A percentile compares a stretch with the other conserved stretches of the same genome.
These are phyloP conservation scores for Lupinus albus DNA, from an alignment of 306 rosid genomes.

Conservation along the genomic window DNA sequence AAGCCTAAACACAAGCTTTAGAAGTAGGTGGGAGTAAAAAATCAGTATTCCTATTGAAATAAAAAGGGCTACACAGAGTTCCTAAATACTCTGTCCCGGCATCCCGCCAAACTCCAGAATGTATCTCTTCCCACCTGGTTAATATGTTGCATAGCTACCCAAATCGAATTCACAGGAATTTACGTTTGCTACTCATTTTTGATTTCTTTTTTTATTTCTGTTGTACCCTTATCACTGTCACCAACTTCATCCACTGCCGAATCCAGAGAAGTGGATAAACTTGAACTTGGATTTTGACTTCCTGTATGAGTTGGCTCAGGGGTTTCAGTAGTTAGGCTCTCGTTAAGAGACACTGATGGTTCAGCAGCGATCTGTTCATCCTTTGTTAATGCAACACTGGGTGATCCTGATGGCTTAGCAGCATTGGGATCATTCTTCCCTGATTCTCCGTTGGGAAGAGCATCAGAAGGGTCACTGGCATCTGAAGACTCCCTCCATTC, in stretches of 20 bases:
- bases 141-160: constrained; percentile 55
- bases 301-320: constrained; percentile 45
- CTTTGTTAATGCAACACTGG: constrained; percentile 40
- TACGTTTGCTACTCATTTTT: constrained; percentile 57
- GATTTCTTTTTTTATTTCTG: constrained; percentile 42
- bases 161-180: constrained; percentile 55
- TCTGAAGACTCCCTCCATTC: constrained; percentile 97
- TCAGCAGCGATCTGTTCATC: constrained; percentile 47
- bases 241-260: constrained; percentile 33
- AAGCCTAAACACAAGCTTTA: constrained; percentile 47
- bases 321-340: constrained; percentile 39
- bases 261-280: constrained; percentile 34
- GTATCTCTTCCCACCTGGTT: constrained; percentile 74
- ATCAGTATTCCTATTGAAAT: constrained; percentile 54
- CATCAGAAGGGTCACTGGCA: constrained; percentile 61
- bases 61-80: constrained; percentile 45
- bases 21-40: constrained; percentile 63
- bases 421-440: constrained; percentile 45
- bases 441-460: constrained; percentile 70
- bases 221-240: constrained; percentile 41
- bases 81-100: constrained; percentile 49
- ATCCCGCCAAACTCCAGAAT: constrained; percentile 50
- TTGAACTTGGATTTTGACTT: constrained; percentile 43
- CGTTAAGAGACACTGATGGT: constrained; percentile 40
- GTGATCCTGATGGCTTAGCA: constrained; percentile 43